Base-by-base conservation (phyloP, 441 rosid genomes). In the Gossypium armourianum region DNA sequence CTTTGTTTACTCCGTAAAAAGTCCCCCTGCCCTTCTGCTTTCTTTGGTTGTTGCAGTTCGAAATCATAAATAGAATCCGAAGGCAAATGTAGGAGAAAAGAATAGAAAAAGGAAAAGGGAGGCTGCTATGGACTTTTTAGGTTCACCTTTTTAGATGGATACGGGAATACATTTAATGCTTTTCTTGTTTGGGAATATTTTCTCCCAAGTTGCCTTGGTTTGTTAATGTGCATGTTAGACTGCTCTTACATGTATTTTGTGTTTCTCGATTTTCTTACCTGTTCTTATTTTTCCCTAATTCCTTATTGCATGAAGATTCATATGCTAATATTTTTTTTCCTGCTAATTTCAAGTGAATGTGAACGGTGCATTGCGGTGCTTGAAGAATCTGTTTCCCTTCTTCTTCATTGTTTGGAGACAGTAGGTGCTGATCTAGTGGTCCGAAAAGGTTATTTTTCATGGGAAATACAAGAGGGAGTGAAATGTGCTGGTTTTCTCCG, bases 401-500 rank as follows among this genome's bases (percentile, higher is more conserved):
- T 94, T 75, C 92, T 94, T 75, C 71, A 83, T 76, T 83, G 87
- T 76, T 81, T 92, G 84, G 97, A 90, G 88, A 84, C 81, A 0
- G 85, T 77, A 72, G 83, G 83, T 68, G 59, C 73, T 49, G 77
- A 73, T 68, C 72, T 52, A n/a, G 69, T 47, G 62, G 72, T 72
- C 59, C 74, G 68, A 63, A 84, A 77, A 72, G 77, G 88, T 19
- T 68, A 47, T 70, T 83, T 82, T 75, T 78, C 83, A 20, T 83
- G 85, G 91, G 80, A 82, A 70, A 81, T 82, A 60, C 77, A 79
- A 79, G 97, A 87, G 78, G 88, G 87, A 47, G 85, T 85, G 62
- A 84, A 81, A 79, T 89, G 97, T 64, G 97, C 97, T 28, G 75
- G 83, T 79, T 86, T 81, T 72, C 85, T 90, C n/a, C 86, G 97